Base-by-base conservation (phyloP, 1,139 yeast species). In the Suhomyces atakaporum region DNA sequence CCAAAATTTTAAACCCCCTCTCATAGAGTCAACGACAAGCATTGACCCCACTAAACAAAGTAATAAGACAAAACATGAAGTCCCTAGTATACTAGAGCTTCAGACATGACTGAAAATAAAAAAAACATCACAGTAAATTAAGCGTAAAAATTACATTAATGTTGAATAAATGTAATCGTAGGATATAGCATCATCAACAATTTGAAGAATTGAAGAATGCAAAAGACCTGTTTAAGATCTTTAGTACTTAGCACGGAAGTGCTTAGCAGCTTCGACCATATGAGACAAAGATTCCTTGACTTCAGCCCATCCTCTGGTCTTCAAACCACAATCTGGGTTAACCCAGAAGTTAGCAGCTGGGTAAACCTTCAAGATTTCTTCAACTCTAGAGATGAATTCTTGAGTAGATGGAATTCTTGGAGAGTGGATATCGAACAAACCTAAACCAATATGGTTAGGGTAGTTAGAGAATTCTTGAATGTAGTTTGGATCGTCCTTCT, bases 241-340 rank as follows among this genome's bases (percentile, higher is more conserved):
- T 25, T 11, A 16, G 35, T 32, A 32, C 31, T 32, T 27, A 27
- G 21, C 89, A 75, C 97, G 89, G 92, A 77, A 89, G 73, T 78
- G 79, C 80, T 90, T 89, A 63, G 98, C 97, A 64, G 98, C 97
- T 56, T 85, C 90, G 67, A 92, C 98, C 98, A 92, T 92, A 77
- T 92, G 87, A 67, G 94, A 84, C 73, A 92, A 84, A 50, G 90
- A 83, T 59, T 79, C 83, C 59, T 60, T 75, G 58, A 88, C 85
- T 78, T 87, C 95, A 52, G 84, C 84, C 95, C 95, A 86, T 54
- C 90, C 92, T 79, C 96, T 84, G 66, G 96, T 87, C 85, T 90
- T 90, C 72, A 90, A 81, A 82, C 98, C 98, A 84, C 98, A 92
- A 78, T 92, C 98, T 63, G 98, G 98, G 94, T 92, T 92, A 63